phyloP scores from a whole-genome alignment of 805 yeast species.

The Saturnispora bothae region DNA sequence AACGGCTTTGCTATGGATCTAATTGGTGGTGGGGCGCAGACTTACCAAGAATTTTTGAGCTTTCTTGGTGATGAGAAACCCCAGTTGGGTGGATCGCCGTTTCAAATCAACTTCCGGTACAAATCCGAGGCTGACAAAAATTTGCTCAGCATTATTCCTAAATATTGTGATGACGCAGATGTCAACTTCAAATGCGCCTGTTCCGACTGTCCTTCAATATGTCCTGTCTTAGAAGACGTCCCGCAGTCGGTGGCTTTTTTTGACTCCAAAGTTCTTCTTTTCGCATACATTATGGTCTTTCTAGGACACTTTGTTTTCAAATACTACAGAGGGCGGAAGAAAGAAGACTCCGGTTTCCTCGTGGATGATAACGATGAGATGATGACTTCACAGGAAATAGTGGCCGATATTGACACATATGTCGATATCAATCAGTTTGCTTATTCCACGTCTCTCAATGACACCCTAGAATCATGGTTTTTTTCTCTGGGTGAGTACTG shows the following conservation, averaged over 20 bases:
- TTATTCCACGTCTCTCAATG: conserved; percentile 38
- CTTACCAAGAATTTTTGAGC: conserved; percentile 62
- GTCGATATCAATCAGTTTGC: conserved; percentile 8
- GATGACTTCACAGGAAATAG: background rate
- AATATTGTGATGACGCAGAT: conserved; percentile 48
- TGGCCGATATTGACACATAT: conserved; percentile 2
- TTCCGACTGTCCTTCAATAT: conserved; percentile 73
- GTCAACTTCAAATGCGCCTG: conserved; percentile 70
- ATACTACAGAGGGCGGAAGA: background rate
- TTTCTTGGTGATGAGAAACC: conserved; percentile 95
- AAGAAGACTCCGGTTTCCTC: conserved; percentile 1
- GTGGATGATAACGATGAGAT: conserved; percentile 11
- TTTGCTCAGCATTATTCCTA: conserved; percentile 21
- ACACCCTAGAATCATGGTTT: conserved; percentile 37
- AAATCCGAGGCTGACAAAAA: conserved; percentile 8
- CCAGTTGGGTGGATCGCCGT: conserved; percentile 87
- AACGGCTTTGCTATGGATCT: conserved; percentile 95
- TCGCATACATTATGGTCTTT: conserved; percentile 30
- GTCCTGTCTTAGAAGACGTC: conserved; percentile 56
- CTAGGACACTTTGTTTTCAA: conserved; percentile 2
- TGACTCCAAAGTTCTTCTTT: conserved; percentile 52
- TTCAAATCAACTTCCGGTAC: conserved; percentile 75
- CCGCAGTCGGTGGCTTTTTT: conserved; percentile 43
- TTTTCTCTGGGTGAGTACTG: conserved; percentile 46
- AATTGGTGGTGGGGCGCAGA: conserved; percentile 92